Evolutionary conservation across 352 stramenopile species (phyloP).

Genomic region (Phytophthora pini): DNA sequence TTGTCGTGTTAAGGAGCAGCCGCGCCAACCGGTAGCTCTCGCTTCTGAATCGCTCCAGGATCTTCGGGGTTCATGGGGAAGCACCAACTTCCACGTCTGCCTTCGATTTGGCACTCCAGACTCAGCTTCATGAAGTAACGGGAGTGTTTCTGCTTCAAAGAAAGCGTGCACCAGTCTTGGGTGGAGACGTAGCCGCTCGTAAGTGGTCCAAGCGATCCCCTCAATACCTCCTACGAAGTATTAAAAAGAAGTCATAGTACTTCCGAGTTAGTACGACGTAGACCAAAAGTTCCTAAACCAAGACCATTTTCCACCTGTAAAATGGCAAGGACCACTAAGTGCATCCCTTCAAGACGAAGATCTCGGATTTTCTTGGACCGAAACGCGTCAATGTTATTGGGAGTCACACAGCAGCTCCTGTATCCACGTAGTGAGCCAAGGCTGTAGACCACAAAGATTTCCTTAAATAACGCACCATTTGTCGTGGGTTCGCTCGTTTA

Average conservation of each 20-base stretch:
- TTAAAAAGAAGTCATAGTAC: background rate
- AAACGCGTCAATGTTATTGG: conserved; percentile 16
- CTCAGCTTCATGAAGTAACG: conserved; percentile 30
- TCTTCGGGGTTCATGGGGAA: conserved; percentile 30
- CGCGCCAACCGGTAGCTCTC: background rate
- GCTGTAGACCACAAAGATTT: background rate
- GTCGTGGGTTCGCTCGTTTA: conserved; percentile 17
- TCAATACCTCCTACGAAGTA: conserved; percentile 9
- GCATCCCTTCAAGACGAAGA: conserved; percentile 10
- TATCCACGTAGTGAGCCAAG: no score
- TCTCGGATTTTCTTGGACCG: conserved; percentile 18
- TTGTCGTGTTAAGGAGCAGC: no score
- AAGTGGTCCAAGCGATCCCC: conserved; percentile 9
- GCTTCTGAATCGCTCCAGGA: conserved; percentile 18
- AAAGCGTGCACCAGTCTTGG: conserved; percentile 21
- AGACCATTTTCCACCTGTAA: conserved; percentile 4
- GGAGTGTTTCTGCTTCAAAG: conserved; percentile 24
- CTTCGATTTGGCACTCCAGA: conserved; percentile 22
- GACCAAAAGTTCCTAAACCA: no score
- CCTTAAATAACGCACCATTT: conserved; percentile 7
- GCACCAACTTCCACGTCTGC: conserved; percentile 17
- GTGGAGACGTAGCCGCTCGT: conserved; percentile 15
- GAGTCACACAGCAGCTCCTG: conserved; percentile 22
- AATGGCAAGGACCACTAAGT: conserved; percentile 15
- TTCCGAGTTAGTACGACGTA: background rate